Conservation (phyloP, 164 flowering plant genomes). For the Nymphaea thermarum region DNA sequence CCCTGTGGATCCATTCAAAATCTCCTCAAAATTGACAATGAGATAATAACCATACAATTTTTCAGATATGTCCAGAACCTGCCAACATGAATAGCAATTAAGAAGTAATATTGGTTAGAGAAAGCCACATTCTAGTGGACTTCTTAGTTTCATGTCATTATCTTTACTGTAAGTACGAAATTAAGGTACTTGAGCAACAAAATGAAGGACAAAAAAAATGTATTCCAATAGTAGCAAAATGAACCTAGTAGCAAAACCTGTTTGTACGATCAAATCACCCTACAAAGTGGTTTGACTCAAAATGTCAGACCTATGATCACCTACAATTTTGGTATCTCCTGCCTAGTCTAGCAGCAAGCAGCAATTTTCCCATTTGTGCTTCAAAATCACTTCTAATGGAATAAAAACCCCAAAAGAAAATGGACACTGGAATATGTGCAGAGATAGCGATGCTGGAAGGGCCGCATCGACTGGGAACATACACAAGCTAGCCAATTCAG, state of each 20-base stretch:
- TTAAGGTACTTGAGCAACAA: not conserved
- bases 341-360: no score
- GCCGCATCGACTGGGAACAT: not conserved
- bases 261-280: not conserved
- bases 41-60: constrained; percentile 38
- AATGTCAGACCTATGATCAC: no score
- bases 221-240: no score
- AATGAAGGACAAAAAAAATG: not conserved
- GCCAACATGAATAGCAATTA: not conserved
- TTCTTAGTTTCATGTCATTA: no score
- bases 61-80: constrained; percentile 70
- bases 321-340: no score
- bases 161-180: no score
- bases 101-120: not conserved
- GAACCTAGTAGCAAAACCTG: no score
- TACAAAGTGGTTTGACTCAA: no score
- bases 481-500: not conserved
- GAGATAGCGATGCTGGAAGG: not conserved
- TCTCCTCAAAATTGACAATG: constrained; percentile 29
- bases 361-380: no score
- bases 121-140: not conserved
- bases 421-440: not conserved
- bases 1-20: constrained; percentile 8
- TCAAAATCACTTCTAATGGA: no score
- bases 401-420: no score